phyloP scores from a whole-genome alignment of 2,329 filamentous ascomycete species.

The Colletotrichum plurivorum region DNA sequence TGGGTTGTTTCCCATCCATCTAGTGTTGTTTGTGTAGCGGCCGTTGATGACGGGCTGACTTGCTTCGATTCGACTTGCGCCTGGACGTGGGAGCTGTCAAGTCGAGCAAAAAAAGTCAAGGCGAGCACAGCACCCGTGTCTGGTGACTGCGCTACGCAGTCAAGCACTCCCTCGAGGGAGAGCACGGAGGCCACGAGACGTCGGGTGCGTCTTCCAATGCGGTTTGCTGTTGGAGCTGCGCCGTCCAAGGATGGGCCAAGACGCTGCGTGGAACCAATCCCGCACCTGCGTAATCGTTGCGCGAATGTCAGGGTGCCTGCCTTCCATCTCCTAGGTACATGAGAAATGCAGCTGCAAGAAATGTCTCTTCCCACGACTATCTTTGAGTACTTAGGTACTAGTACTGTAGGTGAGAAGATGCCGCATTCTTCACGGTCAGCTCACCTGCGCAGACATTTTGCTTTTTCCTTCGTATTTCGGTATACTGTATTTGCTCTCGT shows the following conservation, averaged over 20 bases:
- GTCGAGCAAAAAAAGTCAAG: background rate
- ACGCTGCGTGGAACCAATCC: constrained; percentile 26
- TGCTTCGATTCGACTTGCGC: constrained; percentile 3
- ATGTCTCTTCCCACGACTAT: background rate
- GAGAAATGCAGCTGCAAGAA: background rate
- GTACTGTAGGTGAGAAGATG: background rate
- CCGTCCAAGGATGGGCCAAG: constrained; percentile 21
- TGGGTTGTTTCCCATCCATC: background rate
- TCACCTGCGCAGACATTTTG: constrained; percentile 14
- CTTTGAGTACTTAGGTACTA: too few relatives aligned
- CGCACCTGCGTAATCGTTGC: constrained; percentile 10
- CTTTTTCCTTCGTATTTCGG: background rate
- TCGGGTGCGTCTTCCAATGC: background rate
- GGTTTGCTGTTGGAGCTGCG: constrained; percentile 12
- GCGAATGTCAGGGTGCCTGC: constrained; percentile 13
- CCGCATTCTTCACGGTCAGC: constrained; percentile 32
- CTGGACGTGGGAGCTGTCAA: constrained; percentile 33
- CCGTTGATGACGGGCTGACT: constrained; percentile 4
- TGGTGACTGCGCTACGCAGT: constrained; percentile 13
- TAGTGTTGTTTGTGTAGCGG: constrained; percentile 5
- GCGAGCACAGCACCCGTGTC: background rate
- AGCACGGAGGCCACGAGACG: constrained; percentile 30
- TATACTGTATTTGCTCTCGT: background rate
- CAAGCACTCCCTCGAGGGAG: background rate
- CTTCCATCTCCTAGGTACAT: constrained; percentile 15